These are phyloP conservation scores for Coemansia sp. DNA, from an alignment of 192 early-diverging fungal genomes.

Conservation along the genomic window DNA sequence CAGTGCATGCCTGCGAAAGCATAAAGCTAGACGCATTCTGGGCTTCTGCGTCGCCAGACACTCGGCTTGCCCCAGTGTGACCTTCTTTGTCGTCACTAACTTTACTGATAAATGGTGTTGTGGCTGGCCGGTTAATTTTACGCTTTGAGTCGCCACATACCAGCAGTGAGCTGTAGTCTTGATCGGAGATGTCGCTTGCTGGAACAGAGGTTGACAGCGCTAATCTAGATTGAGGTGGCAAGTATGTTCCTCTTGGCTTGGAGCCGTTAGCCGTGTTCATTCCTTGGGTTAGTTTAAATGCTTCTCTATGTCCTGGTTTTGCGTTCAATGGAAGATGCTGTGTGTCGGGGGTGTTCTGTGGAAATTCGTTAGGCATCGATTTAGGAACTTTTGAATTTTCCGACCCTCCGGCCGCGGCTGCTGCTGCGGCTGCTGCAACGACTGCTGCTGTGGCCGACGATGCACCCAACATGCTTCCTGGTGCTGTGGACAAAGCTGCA, in stretches of 20 bases:
- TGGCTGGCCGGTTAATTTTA: conserved; percentile 12
- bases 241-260: background rate
- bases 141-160: conserved; percentile 11
- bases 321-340: background rate
- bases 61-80: background rate
- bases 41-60: background rate
- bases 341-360: too few relatives aligned
- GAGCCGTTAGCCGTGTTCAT: background rate
- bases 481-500: conserved; percentile 11
- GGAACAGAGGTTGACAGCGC: conserved; percentile 11
- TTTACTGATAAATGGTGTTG: conserved; percentile 12
- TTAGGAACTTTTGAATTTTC: background rate
- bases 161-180: conserved; percentile 13
- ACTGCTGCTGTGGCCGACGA: conserved; percentile 29
- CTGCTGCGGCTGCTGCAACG: conserved; percentile 21
- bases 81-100: background rate
- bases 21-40: background rate
- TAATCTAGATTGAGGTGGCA: background rate
- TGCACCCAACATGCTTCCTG: conserved; percentile 12
- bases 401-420: background rate
- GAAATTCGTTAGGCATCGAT: background rate
- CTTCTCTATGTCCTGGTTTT: background rate
- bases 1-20: conserved; percentile 5
- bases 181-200: conserved; percentile 6
- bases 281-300: background rate